Percentiles rank a stretch among this genome's conserved stretches.
phyloP scores from a whole-genome alignment of 192 early-diverging fungal genomes.

The Pilaira anomala region DNA sequence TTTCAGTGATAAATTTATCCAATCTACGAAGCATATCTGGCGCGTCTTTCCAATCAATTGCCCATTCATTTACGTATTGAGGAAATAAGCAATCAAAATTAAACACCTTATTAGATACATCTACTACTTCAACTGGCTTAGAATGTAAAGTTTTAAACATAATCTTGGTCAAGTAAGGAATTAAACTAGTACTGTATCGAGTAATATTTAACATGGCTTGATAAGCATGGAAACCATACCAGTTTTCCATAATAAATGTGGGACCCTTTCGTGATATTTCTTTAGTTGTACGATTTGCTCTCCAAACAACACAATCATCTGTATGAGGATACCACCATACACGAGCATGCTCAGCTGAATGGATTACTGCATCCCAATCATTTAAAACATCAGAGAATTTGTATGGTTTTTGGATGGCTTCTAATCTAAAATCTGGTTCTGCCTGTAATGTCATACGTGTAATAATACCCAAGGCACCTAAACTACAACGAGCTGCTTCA shows the following conservation, averaged over 20 bases:
- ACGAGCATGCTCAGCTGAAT: constrained; percentile 71
- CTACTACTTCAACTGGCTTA: constrained; percentile 47
- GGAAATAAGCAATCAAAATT: constrained; percentile 69
- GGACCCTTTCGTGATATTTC: constrained; percentile 22
- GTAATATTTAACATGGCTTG: constrained; percentile 57
- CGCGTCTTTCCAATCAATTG: constrained; percentile 59
- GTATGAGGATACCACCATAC: constrained; percentile 80
- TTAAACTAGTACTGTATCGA: constrained; percentile 43
- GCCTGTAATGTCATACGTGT: constrained; percentile 63
- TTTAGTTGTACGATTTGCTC: constrained; percentile 56
- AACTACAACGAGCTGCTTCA: constrained; percentile 61
- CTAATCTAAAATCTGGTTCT: constrained; percentile 63
- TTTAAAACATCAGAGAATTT: constrained; percentile 53
- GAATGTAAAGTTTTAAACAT: constrained; percentile 56
- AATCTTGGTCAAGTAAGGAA: constrained; percentile 48
- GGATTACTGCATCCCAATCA: constrained; percentile 45
- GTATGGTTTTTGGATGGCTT: constrained; percentile 61
- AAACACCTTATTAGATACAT: constrained; percentile 62
- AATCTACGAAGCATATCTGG: constrained; percentile 53
- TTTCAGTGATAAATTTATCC: constrained; percentile 49
- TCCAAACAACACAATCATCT: constrained; percentile 65
- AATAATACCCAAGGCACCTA: constrained; percentile 70
- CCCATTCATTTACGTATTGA: constrained; percentile 77
- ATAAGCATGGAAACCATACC: constrained; percentile 46
- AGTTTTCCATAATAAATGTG: constrained; percentile 22